These are phyloP conservation scores for Nannochloropsis salina DNA, from an alignment of 108 stramenopile species.

Conservation along the genomic window DNA sequence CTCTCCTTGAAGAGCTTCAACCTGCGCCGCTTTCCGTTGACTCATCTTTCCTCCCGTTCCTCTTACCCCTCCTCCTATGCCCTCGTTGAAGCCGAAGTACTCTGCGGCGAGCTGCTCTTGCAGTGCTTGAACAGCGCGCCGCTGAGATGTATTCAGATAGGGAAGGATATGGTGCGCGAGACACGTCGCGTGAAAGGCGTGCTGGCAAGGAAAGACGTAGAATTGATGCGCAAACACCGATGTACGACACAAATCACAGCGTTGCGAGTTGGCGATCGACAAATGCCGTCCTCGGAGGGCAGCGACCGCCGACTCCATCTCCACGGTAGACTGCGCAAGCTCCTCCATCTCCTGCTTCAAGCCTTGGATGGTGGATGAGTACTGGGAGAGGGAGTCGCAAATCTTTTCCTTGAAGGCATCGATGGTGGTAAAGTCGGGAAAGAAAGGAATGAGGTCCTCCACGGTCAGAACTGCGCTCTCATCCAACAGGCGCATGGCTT, in stretches of 20 bases:
- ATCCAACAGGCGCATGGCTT: conserved; percentile 35
- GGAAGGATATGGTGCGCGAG: conserved; percentile 38
- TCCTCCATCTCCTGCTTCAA: conserved; percentile 53
- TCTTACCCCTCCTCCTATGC: background rate
- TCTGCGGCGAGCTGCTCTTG: conserved; percentile 28
- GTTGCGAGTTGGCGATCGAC: conserved; percentile 40
- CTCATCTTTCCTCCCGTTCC: conserved; percentile 31
- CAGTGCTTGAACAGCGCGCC: conserved; percentile 23
- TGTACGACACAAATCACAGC: conserved; percentile 41
- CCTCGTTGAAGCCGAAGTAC: background rate
- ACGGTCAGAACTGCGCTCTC: conserved; percentile 36
- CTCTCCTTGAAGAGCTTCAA: conserved; percentile 41
- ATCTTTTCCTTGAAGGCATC: conserved; percentile 55
- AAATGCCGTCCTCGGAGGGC: conserved; percentile 39
- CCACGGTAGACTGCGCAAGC: conserved; percentile 14
- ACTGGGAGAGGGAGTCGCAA: conserved; percentile 45
- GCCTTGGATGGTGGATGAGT: conserved; percentile 38
- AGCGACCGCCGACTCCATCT: conserved; percentile 35
- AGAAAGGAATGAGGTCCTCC: conserved; percentile 51
- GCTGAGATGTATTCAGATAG: conserved; percentile 37
- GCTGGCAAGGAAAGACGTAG: conserved; percentile 54
- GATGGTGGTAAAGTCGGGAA: conserved; percentile 55
- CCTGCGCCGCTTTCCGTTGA: conserved; percentile 24
- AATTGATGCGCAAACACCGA: conserved; percentile 29
- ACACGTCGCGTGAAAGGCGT: conserved; percentile 56